A percentile compares a stretch with the other conserved stretches of the same genome.
phyloP scores from a whole-genome alignment of 805 yeast genomes.

The Candida golubevii region DNA sequence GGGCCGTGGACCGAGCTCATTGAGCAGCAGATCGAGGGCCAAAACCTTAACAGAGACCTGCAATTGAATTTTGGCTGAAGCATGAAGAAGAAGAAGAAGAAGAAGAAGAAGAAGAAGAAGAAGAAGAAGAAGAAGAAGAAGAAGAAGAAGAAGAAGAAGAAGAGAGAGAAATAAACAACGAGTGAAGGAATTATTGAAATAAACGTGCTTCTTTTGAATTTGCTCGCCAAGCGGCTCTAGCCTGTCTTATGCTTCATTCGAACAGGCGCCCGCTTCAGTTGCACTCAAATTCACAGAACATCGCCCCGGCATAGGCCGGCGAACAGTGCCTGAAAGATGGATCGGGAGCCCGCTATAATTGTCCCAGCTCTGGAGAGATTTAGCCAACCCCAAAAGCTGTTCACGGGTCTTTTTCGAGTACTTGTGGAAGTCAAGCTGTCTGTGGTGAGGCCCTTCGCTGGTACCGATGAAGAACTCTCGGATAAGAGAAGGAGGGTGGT shows the following conservation, averaged over 20 bases:
- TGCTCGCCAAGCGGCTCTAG: too few species aligned
- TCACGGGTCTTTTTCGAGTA: constrained; percentile 13
- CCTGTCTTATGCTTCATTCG: too few species aligned
- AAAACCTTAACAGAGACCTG: constrained; percentile 10
- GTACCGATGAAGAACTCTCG: background rate
- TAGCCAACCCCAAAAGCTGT: constrained; percentile 19
- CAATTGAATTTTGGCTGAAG: constrained; percentile 3
- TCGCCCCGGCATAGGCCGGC: background rate
- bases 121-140: too few species aligned
- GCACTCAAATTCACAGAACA: too few species aligned
- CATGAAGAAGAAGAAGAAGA: too few species aligned
- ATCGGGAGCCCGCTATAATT: constrained; percentile 18
- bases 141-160: too few species aligned
- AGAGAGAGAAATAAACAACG: too few species aligned
- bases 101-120: too few species aligned
- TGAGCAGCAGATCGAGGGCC: constrained; percentile 52
- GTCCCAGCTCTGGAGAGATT: constrained; percentile 28
- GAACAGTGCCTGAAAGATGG: constrained; percentile 16
- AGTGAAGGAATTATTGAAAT: too few species aligned
- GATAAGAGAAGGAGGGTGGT: background rate
- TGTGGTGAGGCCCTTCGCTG: constrained; percentile 1
- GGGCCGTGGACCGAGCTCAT: constrained; percentile 81
- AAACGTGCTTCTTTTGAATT: too few species aligned
- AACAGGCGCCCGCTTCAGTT: too few species aligned
- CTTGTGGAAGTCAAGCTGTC: constrained; percentile 9